Percentiles rank a stretch among this genome's conserved stretches.
phyloP scores from a whole-genome alignment of 495 filamentous ascomycete genomes.

The Aspergillus incahuasiensis region DNA sequence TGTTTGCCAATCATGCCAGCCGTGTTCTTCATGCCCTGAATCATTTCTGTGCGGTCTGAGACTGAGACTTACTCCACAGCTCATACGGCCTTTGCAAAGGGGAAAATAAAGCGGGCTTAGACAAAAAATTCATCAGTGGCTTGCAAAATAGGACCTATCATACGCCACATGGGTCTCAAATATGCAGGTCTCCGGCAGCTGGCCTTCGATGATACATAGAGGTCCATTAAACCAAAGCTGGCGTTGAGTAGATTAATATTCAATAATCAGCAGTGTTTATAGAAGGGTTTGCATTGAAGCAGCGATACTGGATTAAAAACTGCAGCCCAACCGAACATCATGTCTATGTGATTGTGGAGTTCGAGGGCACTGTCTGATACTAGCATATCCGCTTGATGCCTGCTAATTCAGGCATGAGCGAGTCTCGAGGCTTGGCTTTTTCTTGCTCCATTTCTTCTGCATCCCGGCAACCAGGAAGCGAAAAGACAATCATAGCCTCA shows the following conservation, averaged over 20 bases:
- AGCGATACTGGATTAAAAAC: too few relatives aligned
- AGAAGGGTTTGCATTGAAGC: too few relatives aligned
- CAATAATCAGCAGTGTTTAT: too few relatives aligned
- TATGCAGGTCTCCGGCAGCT: too few relatives aligned
- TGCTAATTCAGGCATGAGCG: background rate
- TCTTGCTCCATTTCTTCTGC: background rate
- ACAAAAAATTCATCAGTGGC: background rate
- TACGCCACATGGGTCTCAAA: too few relatives aligned
- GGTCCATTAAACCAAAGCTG: too few relatives aligned
- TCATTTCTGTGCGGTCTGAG: background rate
- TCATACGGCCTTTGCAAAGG: background rate
- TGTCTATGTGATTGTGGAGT: too few relatives aligned
- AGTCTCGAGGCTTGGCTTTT: conserved; percentile 4
- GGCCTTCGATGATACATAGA: too few relatives aligned
- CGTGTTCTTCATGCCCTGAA: background rate
- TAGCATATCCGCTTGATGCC: background rate
- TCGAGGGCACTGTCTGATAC: background rate
- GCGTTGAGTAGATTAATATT: too few relatives aligned
- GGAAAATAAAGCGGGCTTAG: background rate
- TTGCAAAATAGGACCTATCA: too few relatives aligned
- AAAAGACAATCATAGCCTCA: background rate
- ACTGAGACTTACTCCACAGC: background rate
- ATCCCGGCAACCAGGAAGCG: background rate
- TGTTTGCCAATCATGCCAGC: background rate
- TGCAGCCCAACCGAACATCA: background rate